Evolutionary conservation across 2,329 filamentous ascomycete species (phyloP).

Genomic region (Monilinia laxa): DNA sequence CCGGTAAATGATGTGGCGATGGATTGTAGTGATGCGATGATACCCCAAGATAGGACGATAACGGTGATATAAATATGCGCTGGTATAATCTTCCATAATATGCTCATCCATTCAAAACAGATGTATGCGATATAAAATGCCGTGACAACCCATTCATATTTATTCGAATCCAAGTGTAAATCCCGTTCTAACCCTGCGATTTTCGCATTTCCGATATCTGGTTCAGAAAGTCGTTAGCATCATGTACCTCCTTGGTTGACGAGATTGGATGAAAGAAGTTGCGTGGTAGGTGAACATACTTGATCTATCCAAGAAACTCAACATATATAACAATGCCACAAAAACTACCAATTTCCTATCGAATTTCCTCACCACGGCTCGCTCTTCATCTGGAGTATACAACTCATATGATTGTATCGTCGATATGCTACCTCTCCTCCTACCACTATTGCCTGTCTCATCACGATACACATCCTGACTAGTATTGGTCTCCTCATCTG

Average conservation of each 20-base stretch:
- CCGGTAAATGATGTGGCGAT: slow-evolving; percentile 62
- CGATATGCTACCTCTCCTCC: slow-evolving; percentile 36
- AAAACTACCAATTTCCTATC: slow-evolving; percentile 78
- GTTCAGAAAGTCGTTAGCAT: not conserved
- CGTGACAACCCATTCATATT: slow-evolving; percentile 61
- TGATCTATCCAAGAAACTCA: slow-evolving; percentile 82
- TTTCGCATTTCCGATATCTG: slow-evolving; percentile 62
- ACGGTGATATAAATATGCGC: slow-evolving; percentile 58
- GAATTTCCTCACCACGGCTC: slow-evolving; percentile 68
- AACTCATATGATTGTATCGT: slow-evolving; percentile 49
- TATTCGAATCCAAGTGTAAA: slow-evolving; percentile 50
- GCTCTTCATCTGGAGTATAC: slow-evolving; percentile 69
- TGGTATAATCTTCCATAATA: slow-evolving; percentile 60
- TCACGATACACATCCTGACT: not conserved
- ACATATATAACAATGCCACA: slow-evolving; percentile 76
- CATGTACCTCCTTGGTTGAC: not conserved
- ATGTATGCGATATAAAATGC: slow-evolving; percentile 65
- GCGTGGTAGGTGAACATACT: slow-evolving; percentile 52
- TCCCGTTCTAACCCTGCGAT: slow-evolving; percentile 64
- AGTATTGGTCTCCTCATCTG: not conserved
- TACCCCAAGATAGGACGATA: slow-evolving; percentile 76
- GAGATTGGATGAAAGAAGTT: not conserved
- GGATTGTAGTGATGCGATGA: slow-evolving; percentile 72
- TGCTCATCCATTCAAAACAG: slow-evolving; percentile 62
- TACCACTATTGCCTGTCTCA: slow-evolving; percentile 22